phyloP scores from a whole-genome alignment of 495 filamentous ascomycete genomes.

The Penicillium pancosmium region DNA sequence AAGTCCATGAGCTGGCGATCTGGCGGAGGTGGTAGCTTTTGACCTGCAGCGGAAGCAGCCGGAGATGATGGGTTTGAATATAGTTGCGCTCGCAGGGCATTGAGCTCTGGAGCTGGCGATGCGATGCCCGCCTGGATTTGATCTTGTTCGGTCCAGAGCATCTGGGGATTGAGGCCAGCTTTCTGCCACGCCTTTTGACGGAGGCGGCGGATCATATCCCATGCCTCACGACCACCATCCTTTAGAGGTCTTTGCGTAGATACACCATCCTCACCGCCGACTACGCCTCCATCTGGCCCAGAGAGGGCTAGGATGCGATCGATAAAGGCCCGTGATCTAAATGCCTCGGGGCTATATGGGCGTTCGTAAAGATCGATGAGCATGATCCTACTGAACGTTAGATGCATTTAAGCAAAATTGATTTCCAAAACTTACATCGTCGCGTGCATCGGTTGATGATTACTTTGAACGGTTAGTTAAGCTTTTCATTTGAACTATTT shows the following conservation, averaged over 20 bases:
- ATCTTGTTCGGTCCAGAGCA: slow-evolving; percentile 52
- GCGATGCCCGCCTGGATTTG: slow-evolving; percentile 44
- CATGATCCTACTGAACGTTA: slow-evolving; percentile 44
- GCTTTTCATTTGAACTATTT: neutral
- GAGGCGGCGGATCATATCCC: slow-evolving; percentile 56
- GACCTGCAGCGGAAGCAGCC: neutral
- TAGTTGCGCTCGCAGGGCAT: slow-evolving; percentile 14
- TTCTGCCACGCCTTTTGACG: slow-evolving; percentile 56
- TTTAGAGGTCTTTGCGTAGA: slow-evolving; percentile 50
- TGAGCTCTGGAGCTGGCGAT: slow-evolving; percentile 27
- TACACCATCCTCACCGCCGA: slow-evolving; percentile 53
- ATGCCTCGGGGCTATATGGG: slow-evolving; percentile 51
- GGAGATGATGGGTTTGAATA: slow-evolving; percentile 20
- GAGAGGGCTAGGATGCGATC: slow-evolving; percentile 56
- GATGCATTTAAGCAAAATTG: neutral
- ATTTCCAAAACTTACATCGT: slow-evolving; percentile 39
- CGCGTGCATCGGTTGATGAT: slow-evolving; percentile 60
- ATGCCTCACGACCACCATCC: slow-evolving; percentile 57
- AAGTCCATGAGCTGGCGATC: slow-evolving; percentile 34
- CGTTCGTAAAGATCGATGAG: slow-evolving; percentile 59
- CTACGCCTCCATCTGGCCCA: slow-evolving; percentile 54
- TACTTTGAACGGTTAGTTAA: slow-evolving; percentile 27
- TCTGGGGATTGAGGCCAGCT: slow-evolving; percentile 47
- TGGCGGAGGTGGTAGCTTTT: slow-evolving; percentile 6
- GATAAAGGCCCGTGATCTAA: slow-evolving; percentile 51